phyloP scores from a whole-genome alignment of 2,329 filamentous ascomycete species.

The Diplodia intermedia region DNA sequence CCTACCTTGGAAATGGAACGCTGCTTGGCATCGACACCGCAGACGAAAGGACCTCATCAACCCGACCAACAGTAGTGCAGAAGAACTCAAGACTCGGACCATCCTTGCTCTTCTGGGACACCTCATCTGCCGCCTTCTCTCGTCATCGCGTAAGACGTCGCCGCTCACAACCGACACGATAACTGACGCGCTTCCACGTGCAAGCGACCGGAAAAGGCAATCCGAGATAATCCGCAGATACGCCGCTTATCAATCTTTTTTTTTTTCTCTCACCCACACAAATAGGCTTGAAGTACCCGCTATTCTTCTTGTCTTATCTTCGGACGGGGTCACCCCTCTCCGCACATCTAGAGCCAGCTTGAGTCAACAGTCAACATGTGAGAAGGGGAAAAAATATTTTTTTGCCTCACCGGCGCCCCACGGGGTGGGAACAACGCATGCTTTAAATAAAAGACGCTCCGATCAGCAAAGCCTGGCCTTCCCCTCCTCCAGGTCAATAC shows the following conservation, averaged over 20 bases:
- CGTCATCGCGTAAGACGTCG: neutral
- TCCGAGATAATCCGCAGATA: constrained; percentile 10
- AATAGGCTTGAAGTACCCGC: neutral
- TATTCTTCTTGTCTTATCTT: constrained; percentile 14
- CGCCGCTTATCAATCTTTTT: constrained; percentile 15
- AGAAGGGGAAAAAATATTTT: neutral
- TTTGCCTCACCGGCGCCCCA: constrained; percentile 5
- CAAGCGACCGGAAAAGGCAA: constrained; percentile 1
- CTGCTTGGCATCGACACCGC: neutral
- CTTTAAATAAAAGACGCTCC: constrained; percentile 10
- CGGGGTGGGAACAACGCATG: constrained; percentile 3
- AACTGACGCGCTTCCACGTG: constrained; percentile 2
- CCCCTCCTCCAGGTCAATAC: neutral
- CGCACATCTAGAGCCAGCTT: neutral
- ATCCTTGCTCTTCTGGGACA: neutral
- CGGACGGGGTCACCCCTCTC: constrained; percentile 15
- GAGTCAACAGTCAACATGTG: constrained; percentile 11
- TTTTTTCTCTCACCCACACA: neutral
- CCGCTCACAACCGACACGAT: neutral
- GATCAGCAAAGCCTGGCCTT: neutral
- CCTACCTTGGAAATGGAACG: no score
- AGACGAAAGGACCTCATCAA: neutral
- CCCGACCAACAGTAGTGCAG: neutral
- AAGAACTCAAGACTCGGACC: neutral
- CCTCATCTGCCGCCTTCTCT: neutral